phyloP scores from a whole-genome alignment of 1,284 basidiomycete genomes.

The Melampsora americana region DNA sequence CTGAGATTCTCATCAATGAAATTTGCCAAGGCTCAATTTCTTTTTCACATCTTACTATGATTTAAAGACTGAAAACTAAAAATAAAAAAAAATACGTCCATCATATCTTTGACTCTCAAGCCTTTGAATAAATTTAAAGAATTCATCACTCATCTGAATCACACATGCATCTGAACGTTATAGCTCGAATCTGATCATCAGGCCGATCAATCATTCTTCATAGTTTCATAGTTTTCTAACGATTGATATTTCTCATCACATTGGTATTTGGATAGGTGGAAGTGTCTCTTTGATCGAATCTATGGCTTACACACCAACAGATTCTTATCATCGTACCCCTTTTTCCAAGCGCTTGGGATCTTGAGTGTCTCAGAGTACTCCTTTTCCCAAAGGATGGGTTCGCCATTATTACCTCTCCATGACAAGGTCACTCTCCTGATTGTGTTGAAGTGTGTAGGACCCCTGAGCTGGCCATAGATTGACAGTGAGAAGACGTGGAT shows the following conservation, averaged over 20 bases:
- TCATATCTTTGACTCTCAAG: too few species aligned
- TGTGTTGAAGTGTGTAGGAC: not conserved
- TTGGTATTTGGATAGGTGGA: slow-evolving; percentile 56
- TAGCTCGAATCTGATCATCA: too few species aligned
- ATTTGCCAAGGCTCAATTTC: too few species aligned
- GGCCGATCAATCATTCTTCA: too few species aligned
- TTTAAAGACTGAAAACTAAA: too few species aligned
- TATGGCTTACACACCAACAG: slow-evolving; percentile 80
- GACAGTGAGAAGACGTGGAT: slow-evolving; percentile 45
- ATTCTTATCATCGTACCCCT: slow-evolving; percentile 80
- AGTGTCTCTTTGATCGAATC: slow-evolving; percentile 77
- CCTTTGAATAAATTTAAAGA: too few species aligned
- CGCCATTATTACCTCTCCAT: slow-evolving; percentile 50
- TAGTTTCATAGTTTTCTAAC: too few species aligned
- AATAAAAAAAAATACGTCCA: too few species aligned
- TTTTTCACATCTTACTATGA: too few species aligned
- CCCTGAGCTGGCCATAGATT: slow-evolving; percentile 10
- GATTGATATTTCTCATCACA: not conserved
- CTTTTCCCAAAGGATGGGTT: slow-evolving; percentile 74
- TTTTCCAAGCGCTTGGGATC: slow-evolving; percentile 59
- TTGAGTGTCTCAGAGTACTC: slow-evolving; percentile 70
- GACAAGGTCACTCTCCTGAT: not conserved
- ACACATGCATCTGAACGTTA: too few species aligned
- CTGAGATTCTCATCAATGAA: too few species aligned
- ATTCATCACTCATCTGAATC: too few species aligned